These are phyloP conservation scores for Dendrothele bispora DNA, from an alignment of 768 basidiomycete genomes.

Conservation along the genomic window DNA sequence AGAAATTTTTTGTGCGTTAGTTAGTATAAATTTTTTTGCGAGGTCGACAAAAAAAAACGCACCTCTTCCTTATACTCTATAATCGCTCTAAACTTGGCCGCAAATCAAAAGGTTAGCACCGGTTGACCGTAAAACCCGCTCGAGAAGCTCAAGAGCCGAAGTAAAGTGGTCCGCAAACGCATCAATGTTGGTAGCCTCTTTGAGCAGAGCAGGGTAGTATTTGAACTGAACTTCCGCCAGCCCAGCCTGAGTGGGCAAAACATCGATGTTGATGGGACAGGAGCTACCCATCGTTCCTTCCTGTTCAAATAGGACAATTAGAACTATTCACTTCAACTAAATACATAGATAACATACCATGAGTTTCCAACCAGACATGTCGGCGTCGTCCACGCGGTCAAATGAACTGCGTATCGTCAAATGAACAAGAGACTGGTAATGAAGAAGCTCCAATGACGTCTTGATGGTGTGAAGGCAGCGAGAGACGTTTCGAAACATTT, in stretches of 20 bases:
- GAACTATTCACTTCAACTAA: neutral
- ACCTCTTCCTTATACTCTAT: slow-evolving; percentile 98
- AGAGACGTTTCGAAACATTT: no score
- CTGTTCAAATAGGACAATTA: neutral
- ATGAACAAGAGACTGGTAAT: neutral
- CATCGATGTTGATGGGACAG: neutral
- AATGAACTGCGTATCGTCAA: neutral
- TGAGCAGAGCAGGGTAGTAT: neutral
- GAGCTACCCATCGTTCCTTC: neutral
- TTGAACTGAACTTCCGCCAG: neutral
- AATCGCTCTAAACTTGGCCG: slow-evolving; percentile 76
- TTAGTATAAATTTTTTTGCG: no score
- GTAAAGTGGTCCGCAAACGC: neutral
- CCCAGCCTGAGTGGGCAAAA: neutral
- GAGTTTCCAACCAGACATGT: neutral
- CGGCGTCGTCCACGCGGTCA: neutral
- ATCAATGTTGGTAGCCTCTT: neutral
- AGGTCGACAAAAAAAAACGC: slow-evolving; percentile 21
- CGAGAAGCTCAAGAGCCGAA: neutral
- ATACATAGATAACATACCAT: neutral
- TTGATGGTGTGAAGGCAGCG: no score
- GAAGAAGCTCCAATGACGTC: no score
- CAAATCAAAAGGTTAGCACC: neutral
- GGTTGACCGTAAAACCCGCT: slow-evolving; percentile 3
- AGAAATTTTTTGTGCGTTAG: no score